Conservation (phyloP, 2,329 filamentous ascomycete species). For the Colletotrichum salicis region DNA sequence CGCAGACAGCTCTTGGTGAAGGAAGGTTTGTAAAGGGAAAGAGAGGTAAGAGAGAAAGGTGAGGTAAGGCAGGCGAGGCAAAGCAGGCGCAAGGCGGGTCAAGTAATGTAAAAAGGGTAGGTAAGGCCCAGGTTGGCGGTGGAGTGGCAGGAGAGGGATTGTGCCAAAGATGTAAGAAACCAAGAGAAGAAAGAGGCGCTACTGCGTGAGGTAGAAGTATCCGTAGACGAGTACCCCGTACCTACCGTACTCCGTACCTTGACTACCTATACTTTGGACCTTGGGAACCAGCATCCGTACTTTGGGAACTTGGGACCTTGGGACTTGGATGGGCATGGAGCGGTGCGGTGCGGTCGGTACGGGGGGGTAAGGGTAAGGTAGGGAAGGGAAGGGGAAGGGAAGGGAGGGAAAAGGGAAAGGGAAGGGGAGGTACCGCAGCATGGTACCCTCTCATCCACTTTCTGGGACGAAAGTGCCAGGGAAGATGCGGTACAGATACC, state of each 20-base stretch:
- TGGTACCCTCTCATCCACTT: not conserved
- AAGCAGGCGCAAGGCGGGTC: slow-evolving; percentile 28
- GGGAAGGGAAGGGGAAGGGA: not conserved
- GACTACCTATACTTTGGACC: not conserved
- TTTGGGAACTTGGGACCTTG: slow-evolving; percentile 1
- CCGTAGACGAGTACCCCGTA: slow-evolving; percentile 7
- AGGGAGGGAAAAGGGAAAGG: not conserved
- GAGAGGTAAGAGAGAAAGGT: slow-evolving; percentile 10
- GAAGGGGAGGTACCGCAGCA: not conserved
- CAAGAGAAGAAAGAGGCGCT: slow-evolving; percentile 22
- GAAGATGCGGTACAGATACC: slow-evolving; percentile 4
- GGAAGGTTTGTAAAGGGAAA: not conserved
- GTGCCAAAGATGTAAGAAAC: slow-evolving; percentile 33
- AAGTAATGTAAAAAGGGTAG: slow-evolving; percentile 32
- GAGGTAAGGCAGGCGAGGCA: slow-evolving; percentile 15
- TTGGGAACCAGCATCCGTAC: slow-evolving; percentile 8
- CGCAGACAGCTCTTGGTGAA: not conserved
- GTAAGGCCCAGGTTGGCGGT: slow-evolving; percentile 12
- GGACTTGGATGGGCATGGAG: slow-evolving; percentile 20
- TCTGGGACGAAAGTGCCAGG: slow-evolving; percentile 4
- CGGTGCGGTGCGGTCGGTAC: slow-evolving; percentile 33
- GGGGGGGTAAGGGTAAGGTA: slow-evolving; percentile 17
- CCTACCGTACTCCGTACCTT: not conserved
- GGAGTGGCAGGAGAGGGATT: slow-evolving; percentile 27
- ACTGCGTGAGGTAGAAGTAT: slow-evolving; percentile 16